phyloP scores from a whole-genome alignment of 164 flowering plant species.

The Aristolochia californica region DNA sequence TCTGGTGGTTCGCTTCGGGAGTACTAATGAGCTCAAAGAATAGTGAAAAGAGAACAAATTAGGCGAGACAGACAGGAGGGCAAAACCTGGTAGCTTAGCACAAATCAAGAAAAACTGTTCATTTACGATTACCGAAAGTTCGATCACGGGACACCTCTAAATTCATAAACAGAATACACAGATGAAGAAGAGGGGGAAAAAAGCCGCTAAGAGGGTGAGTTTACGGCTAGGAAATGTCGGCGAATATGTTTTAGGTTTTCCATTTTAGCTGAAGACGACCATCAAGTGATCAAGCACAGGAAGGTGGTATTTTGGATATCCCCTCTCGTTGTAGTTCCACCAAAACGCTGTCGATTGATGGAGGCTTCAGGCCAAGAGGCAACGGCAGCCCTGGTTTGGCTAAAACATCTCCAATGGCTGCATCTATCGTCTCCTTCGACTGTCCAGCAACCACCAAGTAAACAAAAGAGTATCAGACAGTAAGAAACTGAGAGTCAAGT shows the following conservation, averaged over 20 bases:
- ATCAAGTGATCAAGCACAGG: conserved; percentile 17
- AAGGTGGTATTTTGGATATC: conserved; percentile 59
- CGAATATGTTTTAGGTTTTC: conserved; percentile 23
- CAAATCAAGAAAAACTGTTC: background rate
- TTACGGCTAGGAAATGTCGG: conserved; percentile 25
- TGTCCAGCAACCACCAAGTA: conserved; percentile 12
- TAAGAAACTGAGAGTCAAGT: no score
- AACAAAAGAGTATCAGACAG: background rate
- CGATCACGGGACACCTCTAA: background rate
- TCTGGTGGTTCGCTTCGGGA: no score
- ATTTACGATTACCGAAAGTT: background rate
- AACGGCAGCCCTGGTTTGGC: conserved; percentile 89
- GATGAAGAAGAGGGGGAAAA: background rate
- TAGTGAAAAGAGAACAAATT: no score
- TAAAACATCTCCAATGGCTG: conserved; percentile 76
- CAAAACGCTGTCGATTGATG: conserved; percentile 62
- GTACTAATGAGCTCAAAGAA: no score
- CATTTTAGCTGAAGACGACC: background rate
- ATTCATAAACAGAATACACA: background rate
- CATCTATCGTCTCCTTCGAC: conserved; percentile 85
- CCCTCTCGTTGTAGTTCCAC: conserved; percentile 78
- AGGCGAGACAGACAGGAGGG: background rate
- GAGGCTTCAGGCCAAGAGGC: conserved; percentile 93
- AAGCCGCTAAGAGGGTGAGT: background rate
- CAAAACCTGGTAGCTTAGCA: background rate